phyloP scores from a whole-genome alignment of 139 green algal species.

The Chlamydomonas sp. region DNA sequence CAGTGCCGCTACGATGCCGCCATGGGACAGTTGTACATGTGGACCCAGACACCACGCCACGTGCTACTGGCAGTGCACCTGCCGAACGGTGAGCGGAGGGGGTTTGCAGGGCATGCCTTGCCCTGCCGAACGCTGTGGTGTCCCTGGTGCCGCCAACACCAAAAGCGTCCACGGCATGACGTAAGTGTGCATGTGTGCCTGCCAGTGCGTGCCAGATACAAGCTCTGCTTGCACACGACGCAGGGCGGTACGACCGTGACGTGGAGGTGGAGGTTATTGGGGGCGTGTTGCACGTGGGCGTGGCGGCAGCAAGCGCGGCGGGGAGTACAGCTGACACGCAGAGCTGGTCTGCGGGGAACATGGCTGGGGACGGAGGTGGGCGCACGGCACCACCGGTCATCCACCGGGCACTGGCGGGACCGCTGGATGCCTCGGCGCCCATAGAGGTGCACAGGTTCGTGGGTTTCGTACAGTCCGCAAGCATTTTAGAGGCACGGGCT shows the following conservation, averaged over 20 bases:
- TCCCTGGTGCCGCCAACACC: background rate
- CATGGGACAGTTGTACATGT: constrained; percentile 83
- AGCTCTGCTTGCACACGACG: background rate
- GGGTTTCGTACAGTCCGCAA: too few relatives aligned
- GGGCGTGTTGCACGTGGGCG: constrained; percentile 19
- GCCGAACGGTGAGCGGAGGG: constrained; percentile 63
- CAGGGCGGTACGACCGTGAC: constrained; percentile 23
- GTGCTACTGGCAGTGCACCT: constrained; percentile 74
- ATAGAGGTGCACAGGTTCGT: constrained; percentile 22
- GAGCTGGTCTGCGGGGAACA: too few relatives aligned
- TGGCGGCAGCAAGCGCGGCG: background rate
- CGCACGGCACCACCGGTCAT: background rate
- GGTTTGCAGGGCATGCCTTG: background rate
- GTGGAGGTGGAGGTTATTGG: constrained; percentile 6
- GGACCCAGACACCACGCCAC: constrained; percentile 69
- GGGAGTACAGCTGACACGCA: too few relatives aligned
- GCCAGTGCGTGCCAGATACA: background rate
- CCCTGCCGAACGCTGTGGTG: background rate
- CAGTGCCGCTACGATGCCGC: constrained; percentile 60
- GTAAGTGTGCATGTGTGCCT: background rate
- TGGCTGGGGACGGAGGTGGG: too few relatives aligned
- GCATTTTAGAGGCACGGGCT: too few relatives aligned
- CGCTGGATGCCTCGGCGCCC: background rate
- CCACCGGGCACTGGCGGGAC: background rate
- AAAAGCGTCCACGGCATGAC: background rate